These are phyloP conservation scores for Ogataea corticis DNA, from an alignment of 805 yeast genomes.

Conservation along the genomic window DNA sequence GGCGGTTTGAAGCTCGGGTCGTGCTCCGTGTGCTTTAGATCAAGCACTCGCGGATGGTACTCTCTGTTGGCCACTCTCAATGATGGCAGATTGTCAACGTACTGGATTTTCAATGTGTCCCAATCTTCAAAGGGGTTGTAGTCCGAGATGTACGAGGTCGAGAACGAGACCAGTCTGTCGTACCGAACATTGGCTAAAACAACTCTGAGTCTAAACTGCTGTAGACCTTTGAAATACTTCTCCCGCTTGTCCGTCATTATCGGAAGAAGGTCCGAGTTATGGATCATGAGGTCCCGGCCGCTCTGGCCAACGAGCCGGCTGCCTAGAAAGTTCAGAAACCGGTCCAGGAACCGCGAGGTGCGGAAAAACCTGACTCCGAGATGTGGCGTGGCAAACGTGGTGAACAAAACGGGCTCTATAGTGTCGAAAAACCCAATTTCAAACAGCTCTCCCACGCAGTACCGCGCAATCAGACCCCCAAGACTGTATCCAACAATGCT, in stretches of 20 bases:
- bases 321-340: constrained; percentile 52
- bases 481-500: constrained; percentile 86
- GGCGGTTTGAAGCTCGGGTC: constrained; percentile 6
- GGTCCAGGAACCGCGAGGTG: constrained; percentile 27
- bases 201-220: constrained; percentile 54
- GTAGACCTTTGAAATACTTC: constrained; percentile 55
- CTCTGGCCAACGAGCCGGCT: constrained; percentile 59
- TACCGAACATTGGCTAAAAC: constrained; percentile 73
- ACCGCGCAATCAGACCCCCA: constrained; percentile 84
- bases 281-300: constrained; percentile 73
- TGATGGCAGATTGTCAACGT: constrained; percentile 45
- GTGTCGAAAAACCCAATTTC: constrained; percentile 50
- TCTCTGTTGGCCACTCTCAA: constrained; percentile 39
- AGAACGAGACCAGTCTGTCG: constrained; percentile 87
- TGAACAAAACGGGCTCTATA: constrained; percentile 61
- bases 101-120: constrained; percentile 48
- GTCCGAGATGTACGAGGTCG: constrained; percentile 74
- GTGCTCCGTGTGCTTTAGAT: constrained; percentile 39
- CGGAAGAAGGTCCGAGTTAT: constrained; percentile 47
- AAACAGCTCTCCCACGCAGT: constrained; percentile 59
- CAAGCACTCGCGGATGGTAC: constrained; percentile 50
- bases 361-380: constrained; percentile 57
- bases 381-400: constrained; percentile 82
- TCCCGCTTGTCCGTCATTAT: constrained; percentile 54
- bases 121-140: constrained; percentile 69